Base-by-base conservation (phyloP, 495 filamentous ascomycete genomes). In the Podospora australis region DNA sequence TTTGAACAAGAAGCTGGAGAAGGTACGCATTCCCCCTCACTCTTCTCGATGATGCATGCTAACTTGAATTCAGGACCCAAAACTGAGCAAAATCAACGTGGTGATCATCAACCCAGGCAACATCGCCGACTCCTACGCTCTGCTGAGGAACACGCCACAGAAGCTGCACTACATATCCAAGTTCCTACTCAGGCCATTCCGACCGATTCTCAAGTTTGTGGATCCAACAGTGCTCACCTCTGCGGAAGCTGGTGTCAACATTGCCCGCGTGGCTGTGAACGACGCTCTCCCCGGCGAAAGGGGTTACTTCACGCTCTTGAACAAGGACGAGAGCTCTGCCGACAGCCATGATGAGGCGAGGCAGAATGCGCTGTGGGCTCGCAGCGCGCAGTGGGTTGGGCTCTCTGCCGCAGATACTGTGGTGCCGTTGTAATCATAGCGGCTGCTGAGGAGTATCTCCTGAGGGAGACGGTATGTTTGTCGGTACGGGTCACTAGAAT, bases 91-190 rank as follows among this genome's bases (percentile, higher is more conserved):
- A 0, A 70, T 77, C 48, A 74, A 71, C 1, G 70, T 64, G 14
- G 59, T 71, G 6, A 64, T 67, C 17, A 65, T 75, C 28, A 69
- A 77, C 48, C 73, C 72, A 0, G 71, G 75, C 11, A 71, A 59
- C 23, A 44, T 77, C 21, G 50, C 55, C 11, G 68, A 73, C 55
- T 77, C 72, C 23, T 71, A 72, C 8, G 70, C 70, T 4, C 49
- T 74, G 38, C 58, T 50, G 13, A 68, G 51, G 7, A 75, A 75
- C 51, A 70, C 67, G 6, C 67, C 70, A 9, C 42, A n/a, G 7
- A 54, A 57, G 21, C 53, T 71, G 10, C 47, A 40, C 16, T 32
- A 42, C 16, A 48, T 56, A 13, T 44, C 62, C 36, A 60, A 34
- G 43, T 50, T 63, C 34, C 48, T 68, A 24, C 47, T 68, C 5